Evolutionary conservation across 2,329 filamentous ascomycete genomes (phyloP), one percentile per base, ranked within the genome.

Genomic region (Chlorencoelia australis): DNA sequence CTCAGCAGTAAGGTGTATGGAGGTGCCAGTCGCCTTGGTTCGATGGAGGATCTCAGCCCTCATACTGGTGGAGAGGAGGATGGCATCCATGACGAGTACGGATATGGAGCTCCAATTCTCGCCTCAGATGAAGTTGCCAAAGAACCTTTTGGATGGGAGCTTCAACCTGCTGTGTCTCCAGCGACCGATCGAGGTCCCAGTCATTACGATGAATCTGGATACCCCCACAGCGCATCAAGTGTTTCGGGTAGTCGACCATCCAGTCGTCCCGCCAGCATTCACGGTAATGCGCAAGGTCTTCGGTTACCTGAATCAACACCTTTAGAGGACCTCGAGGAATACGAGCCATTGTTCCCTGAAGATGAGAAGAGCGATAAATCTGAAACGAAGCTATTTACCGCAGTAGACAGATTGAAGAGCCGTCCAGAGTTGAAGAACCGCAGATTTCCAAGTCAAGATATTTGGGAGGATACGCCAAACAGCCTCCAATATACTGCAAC

Each of bases 381-480:
- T 13, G 59, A 63, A 27, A 63, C 67, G 33, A 68, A 69, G 45
- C 65, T 64, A 7, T 54, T 68, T 33, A 67, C 67, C n/a, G 61
- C 67, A 20, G 63, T 63, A 20, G 68, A 75, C 40, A 69, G 69
- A 45, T 64, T 76, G 47, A 76, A 74, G 57, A n/a, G n/a, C n/a
- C 64, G 66, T 24, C 63, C 67, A 4, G 65, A 69, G 25, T 43
- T 65, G 37, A 68, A 75, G 45, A 64, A 70, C 42, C 73, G 75
- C 45, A 80, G 81, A 43, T 98, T 98, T 60, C 91, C 91, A 1
- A 95, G 88, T 59, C 82, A 88, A 57, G 91, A 98, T 57, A 75
- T 96, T 26, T 98, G 91, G 91, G 91, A 98, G 63, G 93, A 98
- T 58, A 81, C 86, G 0, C 91, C 93, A 4, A 82, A 79, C 54